Evolutionary conservation across 306 rosid species (phyloP).

Genomic region (Glycine tomentella): DNA sequence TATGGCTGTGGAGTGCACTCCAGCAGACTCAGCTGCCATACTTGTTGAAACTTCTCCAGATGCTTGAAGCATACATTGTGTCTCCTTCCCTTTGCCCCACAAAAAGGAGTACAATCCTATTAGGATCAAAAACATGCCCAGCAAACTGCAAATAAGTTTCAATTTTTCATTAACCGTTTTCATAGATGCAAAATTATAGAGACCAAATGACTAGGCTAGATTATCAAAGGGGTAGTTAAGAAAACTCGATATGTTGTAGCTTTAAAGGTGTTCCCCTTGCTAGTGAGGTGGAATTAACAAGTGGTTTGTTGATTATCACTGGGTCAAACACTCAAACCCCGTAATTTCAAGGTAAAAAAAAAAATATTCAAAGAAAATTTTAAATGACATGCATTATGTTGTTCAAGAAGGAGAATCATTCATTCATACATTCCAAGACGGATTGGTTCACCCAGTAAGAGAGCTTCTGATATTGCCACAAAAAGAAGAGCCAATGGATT

Average conservation of each 20-base stretch:
- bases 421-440: slow-evolving; percentile 61
- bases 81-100: slow-evolving; percentile 18
- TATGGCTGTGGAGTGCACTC: slow-evolving; percentile 32
- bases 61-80: background rate
- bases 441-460: slow-evolving; percentile 62
- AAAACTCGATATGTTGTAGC: background rate
- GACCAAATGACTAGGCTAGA: background rate
- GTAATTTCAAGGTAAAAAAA: background rate
- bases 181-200: background rate
- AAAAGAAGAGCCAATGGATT: slow-evolving; percentile 74
- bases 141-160: slow-evolving; percentile 12
- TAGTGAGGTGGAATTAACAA: background rate
- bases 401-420: background rate
- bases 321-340: no score
- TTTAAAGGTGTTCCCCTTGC: background rate
- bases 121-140: slow-evolving; percentile 1
- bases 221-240: background rate
- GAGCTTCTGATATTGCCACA: slow-evolving; percentile 67
- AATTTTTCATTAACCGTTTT: background rate
- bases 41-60: background rate
- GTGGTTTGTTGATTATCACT: background rate
- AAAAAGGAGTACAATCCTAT: slow-evolving; percentile 14
- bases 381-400: background rate
- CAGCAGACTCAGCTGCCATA: slow-evolving; percentile 37
- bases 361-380: background rate